Evolutionary conservation across 2,329 filamentous ascomycete species (phyloP), one percentile per base, ranked within the genome.

Genomic region (Diaporthe vexans): DNA sequence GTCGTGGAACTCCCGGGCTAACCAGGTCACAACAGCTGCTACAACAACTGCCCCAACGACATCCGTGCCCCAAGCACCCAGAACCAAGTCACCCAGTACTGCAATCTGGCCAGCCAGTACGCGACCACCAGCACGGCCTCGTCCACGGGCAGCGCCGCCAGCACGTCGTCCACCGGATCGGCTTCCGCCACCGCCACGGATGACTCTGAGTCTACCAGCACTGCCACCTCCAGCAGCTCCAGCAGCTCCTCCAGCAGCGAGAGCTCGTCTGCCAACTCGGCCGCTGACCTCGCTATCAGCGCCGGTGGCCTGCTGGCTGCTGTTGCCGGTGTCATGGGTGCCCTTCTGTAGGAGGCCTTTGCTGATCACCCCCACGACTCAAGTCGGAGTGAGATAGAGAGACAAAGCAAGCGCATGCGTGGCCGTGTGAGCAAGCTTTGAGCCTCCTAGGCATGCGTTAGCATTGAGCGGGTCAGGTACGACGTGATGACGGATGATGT

Each of bases 41-140:
- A 85, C 83, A 88, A 88, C 84, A 89, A 89, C 85, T 89, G 88
- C 84, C 88, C 88, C 79, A 82, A 86, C 78, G 87, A 89, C 80
- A 1, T 79, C 68, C 83, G 85, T 59, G 81, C 78, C 75, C 71
- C 77, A 70, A 71, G 79, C 26, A 82, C 82, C 77, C 76, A 81
- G 67, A 79, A 81, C 77, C 83, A 86, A 79, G 83, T 86, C 76
- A 79, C 80, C 75, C 82, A 84, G 78, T 85, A 81, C 83, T 89
- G 88, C 83, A 79, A 81, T 73, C 84, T 86, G 77, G 86, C 85
- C 74, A 85, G 82, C 74, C 82, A 85, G 79, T 85, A 83, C 81
- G 73, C 78, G 17, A 63, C 80, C 35, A 71, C 77, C 15, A 76
- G 80, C 57, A 71, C 79, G 40, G 73, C 76, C 75, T 73, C 79